phyloP scores from a whole-genome alignment of 768 basidiomycete species.

The Piloderma croceum region DNA sequence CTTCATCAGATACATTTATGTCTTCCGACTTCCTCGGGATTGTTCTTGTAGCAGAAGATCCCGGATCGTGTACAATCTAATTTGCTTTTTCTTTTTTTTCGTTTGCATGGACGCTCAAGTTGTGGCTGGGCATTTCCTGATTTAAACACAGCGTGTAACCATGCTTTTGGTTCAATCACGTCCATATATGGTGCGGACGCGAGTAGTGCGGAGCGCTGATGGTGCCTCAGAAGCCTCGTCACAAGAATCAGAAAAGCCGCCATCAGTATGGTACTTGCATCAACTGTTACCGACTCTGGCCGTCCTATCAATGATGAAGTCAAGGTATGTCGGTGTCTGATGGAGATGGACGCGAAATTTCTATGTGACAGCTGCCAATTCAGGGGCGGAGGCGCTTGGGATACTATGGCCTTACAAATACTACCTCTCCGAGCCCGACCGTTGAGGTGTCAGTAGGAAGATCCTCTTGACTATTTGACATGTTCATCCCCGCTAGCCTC shows the following conservation, averaged over 20 bases:
- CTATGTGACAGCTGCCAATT: no score
- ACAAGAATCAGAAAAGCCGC: no score
- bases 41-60: background rate
- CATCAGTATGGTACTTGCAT: no score
- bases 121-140: background rate
- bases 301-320: no score
- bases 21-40: background rate
- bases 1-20: background rate
- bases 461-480: background rate
- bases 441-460: background rate
- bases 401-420: no score
- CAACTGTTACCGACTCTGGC: no score
- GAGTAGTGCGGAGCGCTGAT: no score
- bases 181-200: no score
- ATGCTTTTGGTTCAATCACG: background rate
- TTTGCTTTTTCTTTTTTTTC: background rate
- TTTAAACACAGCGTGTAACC: background rate
- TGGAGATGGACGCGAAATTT: background rate
- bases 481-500: background rate
- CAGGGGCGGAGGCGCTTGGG: no score
- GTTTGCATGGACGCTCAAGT: background rate
- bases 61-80: background rate
- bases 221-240: no score
- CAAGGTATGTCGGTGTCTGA: background rate
- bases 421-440: background rate